Evolutionary conservation across 371 early-diverging fungal species (phyloP).

Genomic region (Encephalitozoon romaleae): DNA sequence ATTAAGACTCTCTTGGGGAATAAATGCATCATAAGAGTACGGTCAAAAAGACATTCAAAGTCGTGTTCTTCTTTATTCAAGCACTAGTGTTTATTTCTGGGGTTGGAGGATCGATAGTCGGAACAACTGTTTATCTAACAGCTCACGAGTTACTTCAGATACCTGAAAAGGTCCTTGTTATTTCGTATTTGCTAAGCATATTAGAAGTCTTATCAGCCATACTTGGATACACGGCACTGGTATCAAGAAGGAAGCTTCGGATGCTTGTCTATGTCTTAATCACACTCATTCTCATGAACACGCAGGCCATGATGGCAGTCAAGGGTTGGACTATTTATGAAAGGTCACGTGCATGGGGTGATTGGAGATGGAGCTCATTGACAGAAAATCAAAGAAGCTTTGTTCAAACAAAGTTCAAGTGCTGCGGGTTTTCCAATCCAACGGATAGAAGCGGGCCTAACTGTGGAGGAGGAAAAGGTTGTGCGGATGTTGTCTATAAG

Average conservation of each 20-base stretch:
- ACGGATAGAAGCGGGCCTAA: conserved; percentile 7
- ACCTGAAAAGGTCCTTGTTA: not conserved
- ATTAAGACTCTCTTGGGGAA: not conserved
- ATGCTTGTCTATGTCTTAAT: conserved; percentile 14
- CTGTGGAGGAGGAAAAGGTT: conserved; percentile 8
- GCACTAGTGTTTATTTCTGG: conserved; percentile 1
- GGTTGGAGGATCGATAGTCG: not conserved
- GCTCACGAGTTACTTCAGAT: not conserved
- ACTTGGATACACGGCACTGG: not conserved
- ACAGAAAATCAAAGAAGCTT: conserved; percentile 15
- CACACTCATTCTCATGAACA: conserved; percentile 24
- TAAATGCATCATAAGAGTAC: conserved; percentile 17
- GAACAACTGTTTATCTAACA: conserved; percentile 4
- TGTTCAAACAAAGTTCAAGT: conserved; percentile 38
- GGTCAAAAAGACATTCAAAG: conserved; percentile 24
- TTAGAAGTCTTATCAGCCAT: not conserved
- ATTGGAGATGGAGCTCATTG: conserved; percentile 22
- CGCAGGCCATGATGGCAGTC: conserved; percentile 14
- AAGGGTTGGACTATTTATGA: conserved; percentile 16
- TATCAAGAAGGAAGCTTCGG: not conserved
- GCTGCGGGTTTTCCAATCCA: conserved; percentile 38
- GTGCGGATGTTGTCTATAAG: not conserved
- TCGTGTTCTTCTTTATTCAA: conserved; percentile 19
- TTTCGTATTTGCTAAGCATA: not conserved
- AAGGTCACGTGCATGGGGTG: conserved; percentile 15